These are phyloP conservation scores for Aschersonia sp. DNA, from an alignment of 2,329 filamentous ascomycete species.

Conservation along the genomic window DNA sequence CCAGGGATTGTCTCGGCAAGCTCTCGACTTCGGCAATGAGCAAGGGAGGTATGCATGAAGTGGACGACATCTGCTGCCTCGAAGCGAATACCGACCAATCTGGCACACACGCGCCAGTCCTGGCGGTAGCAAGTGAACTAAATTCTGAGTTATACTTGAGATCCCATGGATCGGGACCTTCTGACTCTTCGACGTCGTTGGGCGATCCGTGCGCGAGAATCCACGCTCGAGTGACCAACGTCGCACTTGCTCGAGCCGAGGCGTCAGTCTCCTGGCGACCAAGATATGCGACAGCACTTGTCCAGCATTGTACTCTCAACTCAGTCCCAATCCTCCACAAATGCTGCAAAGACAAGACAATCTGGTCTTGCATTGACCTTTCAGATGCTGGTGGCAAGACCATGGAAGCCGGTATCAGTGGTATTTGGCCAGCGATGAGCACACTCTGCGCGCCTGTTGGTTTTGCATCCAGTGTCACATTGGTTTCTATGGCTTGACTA, in stretches of 20 bases:
- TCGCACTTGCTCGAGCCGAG: slow-evolving; percentile 20
- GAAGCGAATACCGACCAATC: slow-evolving; percentile 32
- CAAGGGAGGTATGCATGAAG: slow-evolving; percentile 42
- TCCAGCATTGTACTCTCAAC: slow-evolving; percentile 61
- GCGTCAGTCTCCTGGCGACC: slow-evolving; percentile 20
- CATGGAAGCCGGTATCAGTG: slow-evolving; percentile 74
- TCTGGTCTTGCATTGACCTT: slow-evolving; percentile 37
- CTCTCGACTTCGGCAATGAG: slow-evolving; percentile 64
- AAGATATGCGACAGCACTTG: slow-evolving; percentile 62
- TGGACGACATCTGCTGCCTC: slow-evolving; percentile 19
- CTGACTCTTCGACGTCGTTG: slow-evolving; percentile 30
- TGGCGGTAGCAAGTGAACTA: slow-evolving; percentile 21
- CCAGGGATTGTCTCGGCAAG: slow-evolving; percentile 56
- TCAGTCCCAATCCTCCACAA: slow-evolving; percentile 69
- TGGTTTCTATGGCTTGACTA: slow-evolving; percentile 65
- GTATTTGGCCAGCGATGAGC: slow-evolving; percentile 81
- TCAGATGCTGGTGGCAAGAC: slow-evolving; percentile 27
- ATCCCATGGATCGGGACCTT: slow-evolving; percentile 54
- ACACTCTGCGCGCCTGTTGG: slow-evolving; percentile 24
- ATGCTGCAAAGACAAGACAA: slow-evolving; percentile 70
- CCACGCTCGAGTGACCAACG: slow-evolving; percentile 34
- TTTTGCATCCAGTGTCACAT: slow-evolving; percentile 9
- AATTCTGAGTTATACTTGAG: slow-evolving; percentile 41
- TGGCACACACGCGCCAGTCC: slow-evolving; percentile 21
- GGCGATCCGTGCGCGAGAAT: slow-evolving; percentile 22